These are phyloP conservation scores for Gypsophila paniculata DNA, from an alignment of 179 eudicot species.

Conservation along the genomic window DNA sequence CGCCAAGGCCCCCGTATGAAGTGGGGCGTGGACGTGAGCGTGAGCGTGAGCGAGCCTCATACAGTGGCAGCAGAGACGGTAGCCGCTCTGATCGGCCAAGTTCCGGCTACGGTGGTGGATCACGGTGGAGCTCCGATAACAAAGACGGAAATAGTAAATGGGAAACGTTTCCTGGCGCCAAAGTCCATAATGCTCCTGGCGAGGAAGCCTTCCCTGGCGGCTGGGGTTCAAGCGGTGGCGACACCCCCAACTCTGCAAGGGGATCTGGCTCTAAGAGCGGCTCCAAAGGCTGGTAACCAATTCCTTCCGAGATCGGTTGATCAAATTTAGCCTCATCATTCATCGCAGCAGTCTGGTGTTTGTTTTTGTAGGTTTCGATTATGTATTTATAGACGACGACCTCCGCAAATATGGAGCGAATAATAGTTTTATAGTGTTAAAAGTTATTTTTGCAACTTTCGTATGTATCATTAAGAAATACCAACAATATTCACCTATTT, in stretches of 20 bases:
- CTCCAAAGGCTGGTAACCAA: conserved; percentile 22
- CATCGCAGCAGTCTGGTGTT: not conserved
- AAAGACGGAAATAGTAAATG: conserved; percentile 41
- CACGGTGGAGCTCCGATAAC: conserved; percentile 42
- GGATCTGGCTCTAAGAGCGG: conserved; percentile 28
- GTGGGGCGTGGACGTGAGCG: conserved; percentile 71
- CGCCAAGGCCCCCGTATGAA: conserved; percentile 61
- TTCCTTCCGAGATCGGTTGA: not conserved
- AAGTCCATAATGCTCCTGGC: conserved; percentile 69
- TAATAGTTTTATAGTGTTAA: too few relatives aligned
- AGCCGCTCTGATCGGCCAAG: conserved; percentile 7
- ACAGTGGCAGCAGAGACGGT: conserved; percentile 23
- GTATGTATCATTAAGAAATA: not conserved
- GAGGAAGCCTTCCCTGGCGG: conserved; percentile 79
- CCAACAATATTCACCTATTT: not conserved
- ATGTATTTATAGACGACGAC: not conserved
- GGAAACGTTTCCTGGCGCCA: conserved; percentile 64
- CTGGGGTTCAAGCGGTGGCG: conserved; percentile 48
- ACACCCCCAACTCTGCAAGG: conserved; percentile 20
- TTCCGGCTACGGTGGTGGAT: conserved; percentile 19
- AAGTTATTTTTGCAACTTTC: not conserved
- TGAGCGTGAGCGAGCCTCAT: conserved; percentile 53
- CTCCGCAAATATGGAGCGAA: not conserved
- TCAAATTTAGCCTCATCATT: not conserved
- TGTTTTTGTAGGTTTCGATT: not conserved